Evolutionary conservation across 768 basidiomycete genomes (phyloP).

Genomic region (Trametopsis cervina): DNA sequence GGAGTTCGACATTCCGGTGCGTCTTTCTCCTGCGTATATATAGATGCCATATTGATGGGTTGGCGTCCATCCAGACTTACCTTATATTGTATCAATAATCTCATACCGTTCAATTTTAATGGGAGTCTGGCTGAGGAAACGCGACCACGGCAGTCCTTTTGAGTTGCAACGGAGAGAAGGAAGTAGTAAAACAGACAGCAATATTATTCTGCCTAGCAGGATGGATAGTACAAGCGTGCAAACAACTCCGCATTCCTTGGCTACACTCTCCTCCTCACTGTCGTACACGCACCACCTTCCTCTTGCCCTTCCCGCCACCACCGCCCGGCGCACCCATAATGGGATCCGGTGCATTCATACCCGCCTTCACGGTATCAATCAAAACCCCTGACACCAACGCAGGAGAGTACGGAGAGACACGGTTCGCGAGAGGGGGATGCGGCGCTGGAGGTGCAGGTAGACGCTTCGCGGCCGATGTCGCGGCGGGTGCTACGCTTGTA

Average conservation of each 20-base stretch:
- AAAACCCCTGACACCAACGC: conserved; percentile 70
- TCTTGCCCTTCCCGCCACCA: conserved; percentile 37
- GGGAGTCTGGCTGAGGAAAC: no score
- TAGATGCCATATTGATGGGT: no score
- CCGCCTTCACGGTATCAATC: conserved; percentile 79
- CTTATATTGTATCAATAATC: no score
- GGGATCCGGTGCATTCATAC: conserved; percentile 60
- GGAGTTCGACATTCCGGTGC: no score
- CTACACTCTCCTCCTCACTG: conserved; percentile 28
- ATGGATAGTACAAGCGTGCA: not conserved
- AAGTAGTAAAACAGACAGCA: no score
- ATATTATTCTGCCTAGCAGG: not conserved
- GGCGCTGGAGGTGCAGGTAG: conserved; percentile 75
- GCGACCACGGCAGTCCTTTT: no score
- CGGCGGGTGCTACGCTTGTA: conserved; percentile 19
- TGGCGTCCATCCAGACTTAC: no score
- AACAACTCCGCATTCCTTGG: not conserved
- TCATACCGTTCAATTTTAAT: no score
- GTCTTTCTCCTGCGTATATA: no score
- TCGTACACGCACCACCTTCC: conserved; percentile 73
- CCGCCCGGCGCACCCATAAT: conserved; percentile 30
- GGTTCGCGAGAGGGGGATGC: conserved; percentile 60
- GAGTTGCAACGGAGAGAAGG: no score
- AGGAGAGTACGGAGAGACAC: conserved; percentile 78
- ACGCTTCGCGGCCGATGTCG: conserved; percentile 8